These are phyloP conservation scores for Sporothrix mexicana DNA, from an alignment of 2,329 filamentous ascomycete genomes.

Conservation along the genomic window DNA sequence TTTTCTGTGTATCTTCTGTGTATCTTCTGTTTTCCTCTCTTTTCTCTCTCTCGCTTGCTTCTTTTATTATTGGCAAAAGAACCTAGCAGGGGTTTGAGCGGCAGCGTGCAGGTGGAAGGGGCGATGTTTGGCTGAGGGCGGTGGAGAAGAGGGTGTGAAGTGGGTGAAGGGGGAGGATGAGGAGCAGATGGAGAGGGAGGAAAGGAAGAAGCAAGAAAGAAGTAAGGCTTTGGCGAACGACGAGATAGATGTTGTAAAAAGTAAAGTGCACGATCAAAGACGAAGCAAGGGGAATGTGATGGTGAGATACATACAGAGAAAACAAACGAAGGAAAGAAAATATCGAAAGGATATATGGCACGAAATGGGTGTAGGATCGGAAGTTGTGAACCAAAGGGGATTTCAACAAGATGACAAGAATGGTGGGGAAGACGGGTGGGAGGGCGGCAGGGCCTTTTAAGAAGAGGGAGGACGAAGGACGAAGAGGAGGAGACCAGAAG, in stretches of 20 bases:
- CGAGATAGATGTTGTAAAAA: neutral
- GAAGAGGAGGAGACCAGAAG: neutral
- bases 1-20: constrained; percentile 22
- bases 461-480: constrained; percentile 15
- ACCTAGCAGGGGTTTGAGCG: constrained; percentile 28
- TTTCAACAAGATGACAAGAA: constrained; percentile 2
- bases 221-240: neutral
- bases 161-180: constrained; percentile 16
- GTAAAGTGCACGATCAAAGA: neutral
- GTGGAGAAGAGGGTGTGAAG: constrained; percentile 29
- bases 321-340: neutral
- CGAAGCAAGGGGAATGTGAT: neutral
- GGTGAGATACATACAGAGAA: constrained; percentile 9
- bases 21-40: constrained; percentile 4
- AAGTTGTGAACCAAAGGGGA: constrained; percentile 27
- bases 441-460: constrained; percentile 24
- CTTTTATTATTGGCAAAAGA: constrained; percentile 22
- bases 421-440: constrained; percentile 29
- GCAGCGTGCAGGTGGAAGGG: constrained; percentile 28
- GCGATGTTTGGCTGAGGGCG: neutral
- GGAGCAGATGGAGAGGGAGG: constrained; percentile 1
- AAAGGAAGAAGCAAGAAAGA: neutral
- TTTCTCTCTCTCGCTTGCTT: constrained; percentile 22
- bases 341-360: neutral
- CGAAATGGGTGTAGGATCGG: neutral